Evolutionary conservation across 306 rosid species (phyloP).

Genomic region (Sphenostylis stenocarpa): DNA sequence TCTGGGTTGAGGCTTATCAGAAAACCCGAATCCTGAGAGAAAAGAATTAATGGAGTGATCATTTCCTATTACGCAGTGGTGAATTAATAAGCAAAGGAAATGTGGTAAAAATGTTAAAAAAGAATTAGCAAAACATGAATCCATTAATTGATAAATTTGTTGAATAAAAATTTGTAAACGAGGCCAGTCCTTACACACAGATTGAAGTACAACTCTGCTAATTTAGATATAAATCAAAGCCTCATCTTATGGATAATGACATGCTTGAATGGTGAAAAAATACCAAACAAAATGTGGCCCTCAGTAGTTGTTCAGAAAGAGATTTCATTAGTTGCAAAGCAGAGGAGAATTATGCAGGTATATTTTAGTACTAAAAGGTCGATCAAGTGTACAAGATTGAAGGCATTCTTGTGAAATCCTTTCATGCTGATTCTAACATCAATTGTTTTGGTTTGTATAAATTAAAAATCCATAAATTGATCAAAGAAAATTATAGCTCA

Average conservation of each 20-base stretch:
- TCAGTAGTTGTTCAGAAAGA: neutral
- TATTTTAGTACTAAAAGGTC: neutral
- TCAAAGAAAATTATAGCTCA: conserved; percentile 22
- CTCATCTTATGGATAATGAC: neutral
- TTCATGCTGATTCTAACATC: neutral
- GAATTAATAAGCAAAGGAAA: neutral
- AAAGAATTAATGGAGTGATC: conserved; percentile 27
- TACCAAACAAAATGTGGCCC: neutral
- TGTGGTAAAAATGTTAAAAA: neutral
- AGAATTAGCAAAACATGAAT: neutral
- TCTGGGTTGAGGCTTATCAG: conserved; percentile 91
- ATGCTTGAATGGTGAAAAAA: neutral
- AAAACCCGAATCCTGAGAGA: conserved; percentile 81
- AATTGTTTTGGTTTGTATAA: neutral
- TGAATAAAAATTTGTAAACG: neutral
- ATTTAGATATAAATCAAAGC: neutral
- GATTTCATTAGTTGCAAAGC: neutral
- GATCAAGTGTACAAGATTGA: neutral
- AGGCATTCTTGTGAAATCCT: conserved; percentile 11
- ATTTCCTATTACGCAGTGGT: neutral
- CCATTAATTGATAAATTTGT: neutral
- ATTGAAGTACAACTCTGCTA: neutral
- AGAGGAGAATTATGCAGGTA: neutral
- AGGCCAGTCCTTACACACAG: neutral
- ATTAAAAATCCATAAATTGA: neutral